Evolutionary conservation across 2,329 filamentous ascomycete species (phyloP).

Genomic region (Alternaria longipes): DNA sequence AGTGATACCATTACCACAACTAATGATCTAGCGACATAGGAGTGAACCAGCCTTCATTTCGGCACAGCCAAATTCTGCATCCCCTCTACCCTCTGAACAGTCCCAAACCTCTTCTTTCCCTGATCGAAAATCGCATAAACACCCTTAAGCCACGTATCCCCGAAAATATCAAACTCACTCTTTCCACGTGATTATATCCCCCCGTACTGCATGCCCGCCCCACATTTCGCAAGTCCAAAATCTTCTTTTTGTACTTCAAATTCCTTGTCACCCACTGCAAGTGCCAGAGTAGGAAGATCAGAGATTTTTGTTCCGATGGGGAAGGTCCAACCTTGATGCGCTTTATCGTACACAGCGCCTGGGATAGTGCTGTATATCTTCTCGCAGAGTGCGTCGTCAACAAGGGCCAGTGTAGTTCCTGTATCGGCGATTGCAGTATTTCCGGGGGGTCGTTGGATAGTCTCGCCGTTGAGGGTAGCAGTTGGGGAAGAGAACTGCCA

Average conservation of each 20-base stretch:
- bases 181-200: constrained; percentile 66
- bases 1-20: not conserved
- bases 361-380: constrained; percentile 72
- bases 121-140: constrained; percentile 73
- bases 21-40: not conserved
- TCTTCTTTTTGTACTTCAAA: constrained; percentile 65
- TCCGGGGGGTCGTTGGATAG: constrained; percentile 55
- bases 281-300: constrained; percentile 67
- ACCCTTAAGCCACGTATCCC: constrained; percentile 70
- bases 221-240: constrained; percentile 66
- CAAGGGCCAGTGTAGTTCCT: constrained; percentile 72
- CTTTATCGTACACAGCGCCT: constrained; percentile 61
- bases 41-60: not conserved
- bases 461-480: constrained; percentile 66
- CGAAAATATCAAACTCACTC: constrained; percentile 67
- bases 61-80: constrained; percentile 36
- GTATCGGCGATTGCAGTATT: constrained; percentile 78
- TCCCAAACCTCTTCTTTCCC: constrained; percentile 67
- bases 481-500: constrained; percentile 71
- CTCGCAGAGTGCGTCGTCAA: constrained; percentile 68
- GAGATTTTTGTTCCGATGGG: constrained; percentile 62
- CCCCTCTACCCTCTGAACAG: constrained; percentile 60
- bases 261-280: constrained; percentile 70
- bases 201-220: constrained; percentile 67
- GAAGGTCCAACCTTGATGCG: constrained; percentile 71